Conservation (phyloP, 805 yeast genomes). For the Metschnikowia picachoensis region DNA sequence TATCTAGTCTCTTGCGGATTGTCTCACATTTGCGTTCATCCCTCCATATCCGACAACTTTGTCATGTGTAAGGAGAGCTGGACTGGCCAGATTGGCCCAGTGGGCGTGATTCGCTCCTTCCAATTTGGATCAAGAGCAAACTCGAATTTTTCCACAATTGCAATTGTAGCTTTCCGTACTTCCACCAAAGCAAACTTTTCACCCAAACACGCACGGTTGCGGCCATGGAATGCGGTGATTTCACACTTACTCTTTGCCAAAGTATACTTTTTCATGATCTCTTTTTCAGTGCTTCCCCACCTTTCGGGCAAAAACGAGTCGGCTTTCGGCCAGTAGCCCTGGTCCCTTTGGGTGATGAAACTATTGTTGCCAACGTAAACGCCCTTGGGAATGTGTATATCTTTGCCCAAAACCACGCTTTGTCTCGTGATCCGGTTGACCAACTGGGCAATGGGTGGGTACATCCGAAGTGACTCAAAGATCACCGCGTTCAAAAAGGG, state of each 20-base stretch:
- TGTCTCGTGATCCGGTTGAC: conserved; percentile 46
- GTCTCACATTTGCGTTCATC: not conserved
- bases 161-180: conserved; percentile 36
- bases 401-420: conserved; percentile 35
- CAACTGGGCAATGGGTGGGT: conserved; percentile 56
- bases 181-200: conserved; percentile 53
- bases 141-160: conserved; percentile 34
- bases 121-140: conserved; percentile 40
- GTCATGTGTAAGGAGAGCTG: conserved; percentile 20
- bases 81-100: conserved; percentile 55
- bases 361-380: conserved; percentile 55
- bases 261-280: conserved; percentile 38
- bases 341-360: conserved; percentile 47
- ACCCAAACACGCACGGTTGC: conserved; percentile 58
- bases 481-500: conserved; percentile 34
- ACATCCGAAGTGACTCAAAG: conserved; percentile 46
- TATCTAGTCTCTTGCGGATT: too few relatives aligned
- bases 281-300: conserved; percentile 46
- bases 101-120: conserved; percentile 50
- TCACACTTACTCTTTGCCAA: conserved; percentile 42
- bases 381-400: conserved; percentile 45
- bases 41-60: not conserved
- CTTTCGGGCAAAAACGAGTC: conserved; percentile 44
- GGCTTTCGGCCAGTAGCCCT: conserved; percentile 41
- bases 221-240: conserved; percentile 55